These are phyloP conservation scores for Fusarium pininemorale DNA, from an alignment of 2,329 filamentous ascomycete genomes.

Conservation along the genomic window DNA sequence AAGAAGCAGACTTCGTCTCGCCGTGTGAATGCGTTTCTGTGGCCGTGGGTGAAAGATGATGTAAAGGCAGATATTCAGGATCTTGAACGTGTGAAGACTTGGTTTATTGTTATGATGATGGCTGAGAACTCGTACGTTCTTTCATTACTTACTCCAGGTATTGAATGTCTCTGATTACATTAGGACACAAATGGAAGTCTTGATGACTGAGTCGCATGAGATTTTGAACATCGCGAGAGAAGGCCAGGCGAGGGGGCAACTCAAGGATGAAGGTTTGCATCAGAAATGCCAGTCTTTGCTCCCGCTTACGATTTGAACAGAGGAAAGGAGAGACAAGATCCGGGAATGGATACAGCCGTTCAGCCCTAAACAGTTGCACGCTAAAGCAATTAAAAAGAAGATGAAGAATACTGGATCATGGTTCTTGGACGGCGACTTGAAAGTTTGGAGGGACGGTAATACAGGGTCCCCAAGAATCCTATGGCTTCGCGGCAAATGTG, in stretches of 20 bases:
- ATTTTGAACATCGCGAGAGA: not conserved
- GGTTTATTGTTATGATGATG: not conserved
- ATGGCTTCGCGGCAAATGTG: not conserved
- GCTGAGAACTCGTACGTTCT: not conserved
- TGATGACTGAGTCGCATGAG: not conserved
- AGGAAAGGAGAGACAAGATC: not conserved
- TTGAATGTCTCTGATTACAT: rapidly evolving
- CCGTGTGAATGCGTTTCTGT: not conserved
- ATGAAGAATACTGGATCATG: not conserved
- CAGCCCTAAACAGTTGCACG: rapidly evolving
- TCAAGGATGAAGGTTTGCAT: not conserved
- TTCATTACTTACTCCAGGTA: rapidly evolving
- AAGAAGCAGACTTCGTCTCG: not conserved
- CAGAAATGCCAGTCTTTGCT: rapidly evolving
- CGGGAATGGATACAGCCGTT: not conserved
- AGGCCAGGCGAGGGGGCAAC: not conserved
- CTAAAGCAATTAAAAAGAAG: rapidly evolving
- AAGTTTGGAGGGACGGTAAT: rapidly evolving
- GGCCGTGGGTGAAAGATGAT: not conserved
- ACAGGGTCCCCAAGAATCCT: not conserved
- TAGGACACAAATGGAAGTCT: not conserved
- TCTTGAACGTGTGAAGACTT: not conserved
- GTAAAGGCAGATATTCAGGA: not conserved
- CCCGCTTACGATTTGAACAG: rapidly evolving
- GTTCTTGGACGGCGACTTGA: not conserved